Conservation (phyloP, 108 stramenopile genomes). For the Discostella pseudostelligera region DNA sequence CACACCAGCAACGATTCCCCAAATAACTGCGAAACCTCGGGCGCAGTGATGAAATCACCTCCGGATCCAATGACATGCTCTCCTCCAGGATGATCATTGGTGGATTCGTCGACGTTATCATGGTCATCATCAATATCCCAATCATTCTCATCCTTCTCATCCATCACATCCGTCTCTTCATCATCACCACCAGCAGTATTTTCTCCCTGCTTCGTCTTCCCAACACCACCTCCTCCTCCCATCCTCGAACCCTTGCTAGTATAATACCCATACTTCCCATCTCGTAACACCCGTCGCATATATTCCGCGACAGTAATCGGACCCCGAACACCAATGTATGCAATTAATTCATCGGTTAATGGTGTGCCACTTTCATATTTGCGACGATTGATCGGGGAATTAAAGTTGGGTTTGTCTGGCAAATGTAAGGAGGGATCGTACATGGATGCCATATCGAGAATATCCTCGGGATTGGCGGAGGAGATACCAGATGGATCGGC, state of each 20-base stretch:
- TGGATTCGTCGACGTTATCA: neutral
- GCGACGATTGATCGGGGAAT: constrained; percentile 12
- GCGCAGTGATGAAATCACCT: constrained; percentile 98
- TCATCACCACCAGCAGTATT: neutral
- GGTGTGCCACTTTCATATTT: constrained; percentile 80
- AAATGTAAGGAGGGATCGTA: constrained; percentile 47
- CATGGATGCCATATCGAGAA: constrained; percentile 41
- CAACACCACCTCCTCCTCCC: neutral
- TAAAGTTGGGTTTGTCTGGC: constrained; percentile 47
- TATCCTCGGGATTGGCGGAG: constrained; percentile 37
- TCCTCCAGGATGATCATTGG: constrained; percentile 22
- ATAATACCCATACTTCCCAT: constrained; percentile 80
- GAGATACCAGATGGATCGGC: constrained; percentile 43
- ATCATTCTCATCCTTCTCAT: constrained; percentile 32
- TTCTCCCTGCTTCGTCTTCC: constrained; percentile 1
- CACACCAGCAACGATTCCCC: constrained; percentile 94
- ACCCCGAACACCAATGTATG: constrained; percentile 71
- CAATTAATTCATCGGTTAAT: constrained; percentile 62
- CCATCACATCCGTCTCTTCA: neutral
- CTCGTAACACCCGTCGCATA: constrained; percentile 73
- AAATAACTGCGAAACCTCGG: constrained; percentile 96
- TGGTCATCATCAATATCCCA: constrained; percentile 45
- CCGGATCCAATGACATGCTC: constrained; percentile 71
- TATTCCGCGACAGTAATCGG: constrained; percentile 81
- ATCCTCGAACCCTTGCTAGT: constrained; percentile 46